Percentiles rank a stretch among this genome's conserved stretches.
phyloP scores from a whole-genome alignment of 768 basidiomycete species.

The Leccinum sublutescens region DNA sequence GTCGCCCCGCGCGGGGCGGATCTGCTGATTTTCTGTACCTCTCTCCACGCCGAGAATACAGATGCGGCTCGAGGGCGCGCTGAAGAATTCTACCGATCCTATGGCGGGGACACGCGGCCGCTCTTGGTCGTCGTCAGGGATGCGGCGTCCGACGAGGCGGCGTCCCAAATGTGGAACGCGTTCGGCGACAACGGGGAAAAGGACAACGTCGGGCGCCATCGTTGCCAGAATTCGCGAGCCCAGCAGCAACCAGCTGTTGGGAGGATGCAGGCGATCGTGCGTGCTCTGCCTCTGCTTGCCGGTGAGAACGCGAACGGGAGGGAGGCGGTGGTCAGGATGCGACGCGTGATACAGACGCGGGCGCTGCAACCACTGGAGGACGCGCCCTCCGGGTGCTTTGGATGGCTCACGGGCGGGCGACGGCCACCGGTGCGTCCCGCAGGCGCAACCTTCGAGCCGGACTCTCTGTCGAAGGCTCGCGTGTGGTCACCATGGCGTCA shows the following conservation, averaged over 20 bases:
- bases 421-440: conserved; percentile 1
- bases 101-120: conserved; percentile 28
- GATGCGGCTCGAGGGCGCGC: conserved; percentile 13
- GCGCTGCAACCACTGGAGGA: conserved; percentile 24
- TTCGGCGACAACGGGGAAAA: conserved; percentile 5
- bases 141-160: conserved; percentile 18
- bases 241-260: background rate
- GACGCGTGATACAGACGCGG: conserved; percentile 20
- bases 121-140: conserved; percentile 25
- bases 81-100: conserved; percentile 18
- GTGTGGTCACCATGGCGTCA: conserved; percentile 19
- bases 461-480: conserved; percentile 10
- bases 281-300: conserved; percentile 18
- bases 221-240: background rate
- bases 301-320: background rate
- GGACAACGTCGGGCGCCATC: background rate
- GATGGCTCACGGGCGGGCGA: conserved; percentile 12
- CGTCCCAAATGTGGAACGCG: conserved; percentile 22
- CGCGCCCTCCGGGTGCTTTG: conserved; percentile 20
- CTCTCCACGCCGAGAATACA: conserved; percentile 1
- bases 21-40: conserved; percentile 26
- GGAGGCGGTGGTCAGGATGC: conserved; percentile 9
- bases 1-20: conserved; percentile 23
- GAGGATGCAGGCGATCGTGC: conserved; percentile 21
- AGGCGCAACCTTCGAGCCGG: conserved; percentile 5